Base-by-base conservation (phyloP, 352 stramenopile species). In the Phytophthora tentaculata region DNA sequence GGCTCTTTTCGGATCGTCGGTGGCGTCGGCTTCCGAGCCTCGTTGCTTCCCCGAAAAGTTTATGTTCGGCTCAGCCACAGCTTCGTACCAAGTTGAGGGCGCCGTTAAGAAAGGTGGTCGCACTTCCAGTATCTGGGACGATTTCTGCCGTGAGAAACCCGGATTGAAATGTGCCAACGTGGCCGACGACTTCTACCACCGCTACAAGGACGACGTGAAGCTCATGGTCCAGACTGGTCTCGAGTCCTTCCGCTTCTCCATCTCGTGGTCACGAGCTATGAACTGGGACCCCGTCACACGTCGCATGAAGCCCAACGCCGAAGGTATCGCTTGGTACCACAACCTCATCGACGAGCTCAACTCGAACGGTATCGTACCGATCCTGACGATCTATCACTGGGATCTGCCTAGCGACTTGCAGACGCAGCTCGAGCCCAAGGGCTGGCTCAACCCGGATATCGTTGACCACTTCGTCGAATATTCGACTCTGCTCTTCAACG, bases 311-410 rank as follows among this genome's bases (percentile, higher is more conserved):
- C 69, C 88, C 8, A 98, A 98, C 79, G 73, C 85, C 16, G 69
- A 80, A 35, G 95, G 94, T 22, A 77, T 98, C 51, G 61, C 68
- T 1, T 98, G 98, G 76, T 99, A 99, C 82, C 89, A 96, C 61
- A 60, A 79, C 7, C 58, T 98, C 3, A 94, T 98, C 64, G 79
- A 97, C 66, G 74, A 77, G 50, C 70, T 98, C 13, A 44, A 92
- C 22, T 69, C 60, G 12, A 77, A 76, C 51, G 79, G 73, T 50
- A 98, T 99, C 52, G 72, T 82, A 47, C 94, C 96, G 17, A 84
- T 96, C 41, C 80, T 98, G 13, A 98, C 92, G 4, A 69, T 98
- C 10, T 98, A 97, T 67, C 95, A 98, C 71, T 98, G 94, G 92
- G 95, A 98, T 74, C 64, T 98, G 16, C 96, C 96, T 7, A 73